Percentiles rank a stretch among this genome's conserved stretches.
These are phyloP conservation scores for Backusella tuberculispora DNA, from an alignment of 192 early-diverging fungal species.

Conservation along the genomic window DNA sequence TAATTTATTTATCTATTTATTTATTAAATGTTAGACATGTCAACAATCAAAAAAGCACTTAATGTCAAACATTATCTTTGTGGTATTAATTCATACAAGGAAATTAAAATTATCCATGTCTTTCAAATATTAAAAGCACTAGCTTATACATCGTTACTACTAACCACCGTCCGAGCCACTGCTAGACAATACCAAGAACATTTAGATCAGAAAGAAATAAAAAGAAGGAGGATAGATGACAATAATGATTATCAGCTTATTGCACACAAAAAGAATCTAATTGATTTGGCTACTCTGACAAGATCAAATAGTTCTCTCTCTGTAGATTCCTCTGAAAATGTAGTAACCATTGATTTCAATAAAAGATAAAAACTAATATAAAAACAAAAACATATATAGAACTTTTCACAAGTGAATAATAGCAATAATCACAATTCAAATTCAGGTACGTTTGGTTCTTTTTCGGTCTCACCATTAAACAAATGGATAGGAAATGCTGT, in stretches of 20 bases:
- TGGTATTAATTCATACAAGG: background rate
- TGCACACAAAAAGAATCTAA: background rate
- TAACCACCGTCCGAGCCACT: background rate
- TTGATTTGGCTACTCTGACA: background rate
- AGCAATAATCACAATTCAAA: too few relatives aligned
- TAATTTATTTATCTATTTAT: too few relatives aligned
- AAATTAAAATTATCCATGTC: background rate
- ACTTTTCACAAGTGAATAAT: too few relatives aligned
- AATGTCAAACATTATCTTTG: background rate
- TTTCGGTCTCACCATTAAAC: background rate
- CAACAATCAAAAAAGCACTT: too few relatives aligned
- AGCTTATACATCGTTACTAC: background rate
- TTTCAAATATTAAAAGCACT: background rate
- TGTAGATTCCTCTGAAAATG: background rate
- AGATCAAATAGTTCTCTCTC: background rate
- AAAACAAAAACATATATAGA: too few relatives aligned
- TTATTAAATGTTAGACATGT: too few relatives aligned
- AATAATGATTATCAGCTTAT: background rate
- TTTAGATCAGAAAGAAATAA: slow-evolving; percentile 8
- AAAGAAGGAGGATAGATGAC: background rate
- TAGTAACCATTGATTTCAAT: background rate
- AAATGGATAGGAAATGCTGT: background rate
- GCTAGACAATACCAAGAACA: background rate
- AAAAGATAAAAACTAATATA: too few relatives aligned
- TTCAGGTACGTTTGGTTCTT: background rate